Base-by-base conservation (phyloP, 192 early-diverging fungal species). In the Coemansia sp. region DNA sequence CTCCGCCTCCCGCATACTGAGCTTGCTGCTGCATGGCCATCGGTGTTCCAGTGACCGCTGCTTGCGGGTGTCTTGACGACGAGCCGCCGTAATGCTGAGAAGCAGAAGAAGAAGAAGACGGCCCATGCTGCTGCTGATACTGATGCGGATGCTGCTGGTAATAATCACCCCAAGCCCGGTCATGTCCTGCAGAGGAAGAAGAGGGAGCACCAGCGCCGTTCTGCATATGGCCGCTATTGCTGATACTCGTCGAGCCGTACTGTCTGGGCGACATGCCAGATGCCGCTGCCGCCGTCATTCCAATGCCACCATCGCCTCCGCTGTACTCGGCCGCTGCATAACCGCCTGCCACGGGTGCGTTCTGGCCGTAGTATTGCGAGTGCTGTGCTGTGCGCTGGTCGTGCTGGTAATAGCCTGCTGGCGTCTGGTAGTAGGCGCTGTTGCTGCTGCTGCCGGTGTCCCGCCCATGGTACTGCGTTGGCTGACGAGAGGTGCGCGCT, bases 111-210 rank as follows among this genome's bases (percentile, higher is more conserved):
- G 44, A 39, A 8, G 32, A 50, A 60, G 41, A 62, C 42, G 64
- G 63, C 39, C 41, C 45, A 20, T 63, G 53, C 16, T 50, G 43
- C 9, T 59, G 57, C 62, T 53, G 65, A 22, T 68, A 63, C 22
- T 39, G 45, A 42, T 79, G 56, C 54, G 64, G 68, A 40, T 65
- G 50, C 39, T 70, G 74, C 46, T 67, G 74, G 22, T 76, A 63
- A 39, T 77, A 77, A 0, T 72, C 75, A 49, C 44, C 61, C 75
- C 75, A 77, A 5, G 17, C 63, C 5, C 44, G 65, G 19, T 42
- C 39, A 54, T 45, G 32, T 16, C 41, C 59, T 44, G 65, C 56
- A 51, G 59, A 25, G 45, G 48, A 12, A 5, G 50, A 22, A n/a
- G n/a, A n/a, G n/a, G n/a, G n/a, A 19, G 50, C 11, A 6, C 50